phyloP scores from a whole-genome alignment of 352 stramenopile species.

The Phytophthora vignae region DNA sequence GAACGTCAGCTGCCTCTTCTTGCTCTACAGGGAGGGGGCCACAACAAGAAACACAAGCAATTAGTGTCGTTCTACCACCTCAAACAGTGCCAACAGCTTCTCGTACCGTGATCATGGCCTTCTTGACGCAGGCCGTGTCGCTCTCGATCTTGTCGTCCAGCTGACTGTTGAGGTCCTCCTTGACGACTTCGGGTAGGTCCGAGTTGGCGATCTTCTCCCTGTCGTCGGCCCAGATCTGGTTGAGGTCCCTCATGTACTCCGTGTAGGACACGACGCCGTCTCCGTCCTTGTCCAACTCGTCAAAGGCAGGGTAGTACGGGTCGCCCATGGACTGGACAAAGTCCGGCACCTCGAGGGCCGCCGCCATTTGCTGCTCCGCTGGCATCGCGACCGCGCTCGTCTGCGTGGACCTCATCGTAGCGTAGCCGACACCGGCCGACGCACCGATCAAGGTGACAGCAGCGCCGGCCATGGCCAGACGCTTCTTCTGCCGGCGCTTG shows the following conservation, averaged over 20 bases:
- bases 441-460: conserved; percentile 49
- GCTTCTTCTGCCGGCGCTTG: conserved; percentile 55
- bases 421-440: conserved; percentile 52
- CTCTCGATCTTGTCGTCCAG: conserved; percentile 50
- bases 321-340: conserved; percentile 49
- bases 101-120: conserved; percentile 52
- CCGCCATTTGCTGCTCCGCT: conserved; percentile 27
- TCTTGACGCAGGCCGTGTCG: conserved; percentile 46
- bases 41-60: conserved; percentile 7
- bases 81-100: neutral
- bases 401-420: conserved; percentile 27
- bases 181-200: conserved; percentile 45
- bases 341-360: conserved; percentile 28
- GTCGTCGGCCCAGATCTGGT: conserved; percentile 33
- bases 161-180: conserved; percentile 43
- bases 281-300: conserved; percentile 43
- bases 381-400: conserved; percentile 6
- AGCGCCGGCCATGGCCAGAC: conserved; percentile 48
- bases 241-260: conserved; percentile 50
- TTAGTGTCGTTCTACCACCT: neutral
- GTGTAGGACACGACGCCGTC: conserved; percentile 44
- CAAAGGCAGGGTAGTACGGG: conserved; percentile 48
- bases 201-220: conserved; percentile 35
- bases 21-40: conserved; percentile 29
- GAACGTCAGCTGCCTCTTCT: conserved; percentile 35